Base-by-base conservation (phyloP, 495 filamentous ascomycete genomes). In the Xylaria acuta region DNA sequence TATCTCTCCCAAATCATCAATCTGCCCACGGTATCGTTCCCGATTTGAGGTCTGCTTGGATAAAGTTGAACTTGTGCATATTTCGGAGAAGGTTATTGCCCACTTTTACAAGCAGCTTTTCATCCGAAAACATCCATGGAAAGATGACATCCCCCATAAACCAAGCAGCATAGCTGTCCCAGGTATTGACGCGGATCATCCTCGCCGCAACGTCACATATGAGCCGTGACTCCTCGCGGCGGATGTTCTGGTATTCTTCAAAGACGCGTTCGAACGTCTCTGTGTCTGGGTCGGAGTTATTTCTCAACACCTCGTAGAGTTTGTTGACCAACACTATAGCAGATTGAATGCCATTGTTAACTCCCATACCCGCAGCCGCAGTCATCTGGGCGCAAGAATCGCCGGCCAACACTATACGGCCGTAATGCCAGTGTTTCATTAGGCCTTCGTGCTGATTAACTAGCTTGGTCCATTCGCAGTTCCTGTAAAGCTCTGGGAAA, bases 311-410 rank as follows among this genome's bases (percentile, higher is more conserved):
- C 49, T 36, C 27, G 9, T 76, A 22, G 25, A 86, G 72, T 58
- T 65, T 43, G 70, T 87, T 88, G 8, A 80, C 82, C 1, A 88
- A 73, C 0, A 75, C 77, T 3, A 81, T 81, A 8, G 81, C 82
- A n/a, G 75, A 81, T 74, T 86, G 83, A 0, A 87, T 80, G 1
- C 74, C 80, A n/a, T 40, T 69, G 49, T 82, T 82, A 5, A 74
- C 72, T 3, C 79, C 80, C 43, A 72, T 36, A 0, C 78, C 80
- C 6, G 82, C 59, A 69, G 80, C 80, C 3, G 81, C 77, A 1
- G 82, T 83, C 60, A 84, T 79, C 72, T 87, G 86, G 69, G 85
- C 84, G 41, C 79, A 83, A 1, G 86, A 81, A 73, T 91, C 88
- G 8, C 89, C 89, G 5, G 87, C 47, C 2, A 88, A 78, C 5